Conservation (phyloP, 352 stramenopile species). For the Globisporangium carolinianum region DNA sequence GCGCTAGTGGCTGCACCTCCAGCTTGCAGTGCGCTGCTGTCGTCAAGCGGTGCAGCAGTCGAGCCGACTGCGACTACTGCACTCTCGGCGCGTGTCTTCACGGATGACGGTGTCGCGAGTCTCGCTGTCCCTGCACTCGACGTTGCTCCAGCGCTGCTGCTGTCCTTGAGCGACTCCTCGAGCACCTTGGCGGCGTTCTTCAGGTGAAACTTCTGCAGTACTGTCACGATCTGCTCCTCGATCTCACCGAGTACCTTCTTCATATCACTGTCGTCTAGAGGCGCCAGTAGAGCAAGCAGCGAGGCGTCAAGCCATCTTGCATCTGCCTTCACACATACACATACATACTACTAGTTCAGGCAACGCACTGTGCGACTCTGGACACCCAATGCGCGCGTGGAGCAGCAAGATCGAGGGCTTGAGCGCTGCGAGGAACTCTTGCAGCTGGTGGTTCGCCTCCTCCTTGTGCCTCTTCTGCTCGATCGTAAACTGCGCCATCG, state of each 20-base stretch:
- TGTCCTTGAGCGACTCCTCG: conserved; percentile 13
- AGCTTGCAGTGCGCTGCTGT: background rate
- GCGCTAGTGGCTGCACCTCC: no score
- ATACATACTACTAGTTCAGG: background rate
- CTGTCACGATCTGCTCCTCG: conserved; percentile 60
- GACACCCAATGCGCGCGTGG: conserved; percentile 65
- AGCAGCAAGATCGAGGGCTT: conserved; percentile 57
- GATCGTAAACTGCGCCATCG: conserved; percentile 25
- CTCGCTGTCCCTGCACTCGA: background rate
- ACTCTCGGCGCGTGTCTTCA: background rate
- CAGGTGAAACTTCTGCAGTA: conserved; percentile 59
- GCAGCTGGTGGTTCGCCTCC: conserved; percentile 59
- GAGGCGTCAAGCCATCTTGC: background rate
- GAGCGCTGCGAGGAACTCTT: conserved; percentile 51
- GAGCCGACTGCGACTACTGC: no score
- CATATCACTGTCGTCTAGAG: conserved; percentile 51
- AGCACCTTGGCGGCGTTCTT: conserved; percentile 48
- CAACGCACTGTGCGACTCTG: conserved; percentile 50
- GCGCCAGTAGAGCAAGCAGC: background rate
- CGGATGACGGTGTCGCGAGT: background rate
- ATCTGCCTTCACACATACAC: no score
- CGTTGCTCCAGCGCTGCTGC: background rate
- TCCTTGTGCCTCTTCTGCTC: conserved; percentile 78
- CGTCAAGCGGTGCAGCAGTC: background rate
- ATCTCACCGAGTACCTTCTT: conserved; percentile 71